phyloP scores from a whole-genome alignment of 108 stramenopile genomes.

The Cylindrotheca closterium region DNA sequence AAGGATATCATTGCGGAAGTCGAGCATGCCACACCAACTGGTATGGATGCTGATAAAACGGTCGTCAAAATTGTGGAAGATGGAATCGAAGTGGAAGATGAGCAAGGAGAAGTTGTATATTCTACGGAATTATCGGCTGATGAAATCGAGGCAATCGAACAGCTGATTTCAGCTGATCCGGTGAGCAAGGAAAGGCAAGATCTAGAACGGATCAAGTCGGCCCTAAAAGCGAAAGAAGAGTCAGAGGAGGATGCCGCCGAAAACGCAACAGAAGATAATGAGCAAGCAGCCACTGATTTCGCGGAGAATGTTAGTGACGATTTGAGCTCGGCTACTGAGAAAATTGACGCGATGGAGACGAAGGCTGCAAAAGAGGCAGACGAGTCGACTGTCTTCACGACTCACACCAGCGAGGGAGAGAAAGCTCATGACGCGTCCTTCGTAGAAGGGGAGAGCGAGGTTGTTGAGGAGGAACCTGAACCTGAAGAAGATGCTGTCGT shows the following conservation, averaged over 20 bases:
- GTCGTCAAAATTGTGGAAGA: slow-evolving; percentile 15
- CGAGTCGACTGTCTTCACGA: slow-evolving; percentile 46
- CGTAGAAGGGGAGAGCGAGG: slow-evolving; percentile 1
- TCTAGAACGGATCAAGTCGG: slow-evolving; percentile 67
- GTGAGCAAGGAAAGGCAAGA: slow-evolving; percentile 77
- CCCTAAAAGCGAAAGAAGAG: slow-evolving; percentile 47
- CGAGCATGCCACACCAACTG: neutral
- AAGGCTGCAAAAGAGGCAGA: slow-evolving; percentile 50
- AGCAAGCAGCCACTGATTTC: slow-evolving; percentile 12
- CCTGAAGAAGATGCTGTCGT: slow-evolving; percentile 55
- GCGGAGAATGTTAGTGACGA: neutral
- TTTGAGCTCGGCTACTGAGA: neutral
- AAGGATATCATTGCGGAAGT: slow-evolving; percentile 7
- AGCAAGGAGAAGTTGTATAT: neutral
- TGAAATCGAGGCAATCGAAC: slow-evolving; percentile 84
- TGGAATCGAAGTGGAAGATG: slow-evolving; percentile 35
- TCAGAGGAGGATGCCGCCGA: slow-evolving; percentile 18
- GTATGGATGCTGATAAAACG: slow-evolving; percentile 25
- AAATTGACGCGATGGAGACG: slow-evolving; percentile 37
- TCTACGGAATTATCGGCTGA: slow-evolving; percentile 44
- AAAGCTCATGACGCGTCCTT: slow-evolving; percentile 16
- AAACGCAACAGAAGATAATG: neutral
- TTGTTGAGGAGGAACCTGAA: slow-evolving; percentile 20
- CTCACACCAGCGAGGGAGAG: slow-evolving; percentile 6
- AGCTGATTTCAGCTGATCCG: slow-evolving; percentile 74